These are phyloP conservation scores for Eurotiales sp. DNA, from an alignment of 2,329 filamentous ascomycete species.

Conservation along the genomic window DNA sequence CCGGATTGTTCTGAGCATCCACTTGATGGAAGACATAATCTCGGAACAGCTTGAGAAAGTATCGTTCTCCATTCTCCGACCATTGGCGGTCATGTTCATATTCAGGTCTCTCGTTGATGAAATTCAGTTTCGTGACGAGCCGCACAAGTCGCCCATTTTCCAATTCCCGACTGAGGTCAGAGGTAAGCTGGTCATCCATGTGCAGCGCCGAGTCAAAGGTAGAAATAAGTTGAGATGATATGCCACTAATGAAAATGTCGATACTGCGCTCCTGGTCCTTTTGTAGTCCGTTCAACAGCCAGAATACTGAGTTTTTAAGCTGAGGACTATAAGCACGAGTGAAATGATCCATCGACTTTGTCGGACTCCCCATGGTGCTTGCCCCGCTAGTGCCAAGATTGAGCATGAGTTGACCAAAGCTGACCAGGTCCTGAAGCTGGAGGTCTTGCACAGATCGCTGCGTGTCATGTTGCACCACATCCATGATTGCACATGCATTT, in stretches of 20 bases:
- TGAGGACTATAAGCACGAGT: slow-evolving; percentile 72
- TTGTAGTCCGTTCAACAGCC: slow-evolving; percentile 69
- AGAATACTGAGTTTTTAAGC: slow-evolving; percentile 73
- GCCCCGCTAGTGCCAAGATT: slow-evolving; percentile 69
- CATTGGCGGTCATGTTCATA: slow-evolving; percentile 72
- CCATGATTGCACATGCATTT: slow-evolving; percentile 82
- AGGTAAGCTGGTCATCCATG: slow-evolving; percentile 68
- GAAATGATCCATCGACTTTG: slow-evolving; percentile 71
- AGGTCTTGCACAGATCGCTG: slow-evolving; percentile 67
- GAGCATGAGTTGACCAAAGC: slow-evolving; percentile 81
- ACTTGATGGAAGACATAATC: slow-evolving; percentile 98
- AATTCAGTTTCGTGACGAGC: slow-evolving; percentile 75
- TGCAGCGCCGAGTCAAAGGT: slow-evolving; percentile 78
- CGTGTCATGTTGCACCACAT: slow-evolving; percentile 79
- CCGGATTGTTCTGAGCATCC: slow-evolving; percentile 75
- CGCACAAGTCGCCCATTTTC: slow-evolving; percentile 86
- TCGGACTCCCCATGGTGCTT: slow-evolving; percentile 58
- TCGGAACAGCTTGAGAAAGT: slow-evolving; percentile 88
- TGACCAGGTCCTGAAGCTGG: slow-evolving; percentile 81
- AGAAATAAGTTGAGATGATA: slow-evolving; percentile 71
- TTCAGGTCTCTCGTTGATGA: slow-evolving; percentile 86
- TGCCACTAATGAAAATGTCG: slow-evolving; percentile 72
- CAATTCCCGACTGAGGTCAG: slow-evolving; percentile 71
- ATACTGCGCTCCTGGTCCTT: slow-evolving; percentile 64
- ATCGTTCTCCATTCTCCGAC: slow-evolving; percentile 90